Evolutionary conservation across 768 basidiomycete species (phyloP), one percentile per base, ranked within the genome.

Genomic region (Lactifluus pinguis): DNA sequence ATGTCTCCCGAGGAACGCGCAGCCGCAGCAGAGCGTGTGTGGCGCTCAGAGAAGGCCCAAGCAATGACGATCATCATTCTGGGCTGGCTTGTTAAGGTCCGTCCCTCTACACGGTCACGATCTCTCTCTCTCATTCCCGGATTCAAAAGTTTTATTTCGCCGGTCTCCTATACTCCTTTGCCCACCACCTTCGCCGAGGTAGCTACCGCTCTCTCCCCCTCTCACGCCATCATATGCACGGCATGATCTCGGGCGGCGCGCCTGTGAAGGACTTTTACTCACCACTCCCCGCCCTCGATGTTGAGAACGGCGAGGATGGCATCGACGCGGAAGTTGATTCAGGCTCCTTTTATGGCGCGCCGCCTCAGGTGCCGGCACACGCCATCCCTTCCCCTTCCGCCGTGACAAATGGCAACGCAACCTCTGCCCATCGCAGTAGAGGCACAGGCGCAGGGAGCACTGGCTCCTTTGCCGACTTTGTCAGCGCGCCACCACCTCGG

Each of bases 1-100:
- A 80, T 89, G 72, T 81, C 84, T 0, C 80, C 82, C 0, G 83
- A 76, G 49, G 80, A 93, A 70, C 83, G 89, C 56, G 80, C 77
- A 25, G 74, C 73, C 3, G 88, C 92, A 21, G 95, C 95, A 2
- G 81, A 84, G 73, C 76, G 76, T 11, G 85, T 98, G 29, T 99
- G 97, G 97, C 81, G 87, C 64, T 78, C 86, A 56, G 97, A 99
- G 76, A 92, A 92, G 70, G 86, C 86, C 3, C 81, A 82, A 11
- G 93, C 95, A 0, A 81, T 83, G 0, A 74, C 80, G 8, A 83
- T 95, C 52, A 84, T 99, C 60, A 72, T 89, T 15, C 57, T 87
- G 3, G 91, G 93, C 14, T 99, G 94, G 94, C 63, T 92, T 95
- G 75, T 81, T 70, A 98, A 98, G 84, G 95, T 94, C 62, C 63